Percentiles rank a stretch among this genome's conserved stretches.
phyloP scores from a whole-genome alignment of 441 rosid genomes.

The Biscutella laevigata region DNA sequence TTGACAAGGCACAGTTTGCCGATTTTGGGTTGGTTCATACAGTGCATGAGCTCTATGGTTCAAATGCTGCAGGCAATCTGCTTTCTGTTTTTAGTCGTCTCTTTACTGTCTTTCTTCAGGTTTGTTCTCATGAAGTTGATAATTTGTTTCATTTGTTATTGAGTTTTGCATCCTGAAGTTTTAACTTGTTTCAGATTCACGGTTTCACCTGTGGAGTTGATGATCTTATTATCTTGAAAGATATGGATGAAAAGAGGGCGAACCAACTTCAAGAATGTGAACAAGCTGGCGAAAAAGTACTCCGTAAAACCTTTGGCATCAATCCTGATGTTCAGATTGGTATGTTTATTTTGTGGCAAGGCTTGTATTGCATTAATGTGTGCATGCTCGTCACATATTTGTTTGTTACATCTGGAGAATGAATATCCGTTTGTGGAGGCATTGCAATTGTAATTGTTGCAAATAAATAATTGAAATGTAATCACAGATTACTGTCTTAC shows the following conservation, averaged over 20 bases:
- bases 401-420: conserved; percentile 11
- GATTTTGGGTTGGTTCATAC: conserved; percentile 95
- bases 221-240: conserved; percentile 74
- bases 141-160: conserved; percentile 6
- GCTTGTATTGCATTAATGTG: not conserved
- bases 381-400: conserved; percentile 10
- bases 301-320: conserved; percentile 61
- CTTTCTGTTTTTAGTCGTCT: conserved; percentile 88
- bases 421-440: not conserved
- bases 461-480: conserved; percentile 2
- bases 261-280: conserved; percentile 71
- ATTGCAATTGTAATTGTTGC: conserved; percentile 6
- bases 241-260: conserved; percentile 59
- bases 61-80: conserved; percentile 79
- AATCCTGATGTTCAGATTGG: conserved; percentile 46
- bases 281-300: conserved; percentile 61
- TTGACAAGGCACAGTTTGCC: conserved; percentile 98
- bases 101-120: conserved; percentile 91
- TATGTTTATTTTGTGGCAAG: conserved; percentile 23
- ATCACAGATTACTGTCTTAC: conserved; percentile 12
- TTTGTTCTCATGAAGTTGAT: conserved; percentile 24
- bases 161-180: conserved; percentile 25
- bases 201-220: conserved; percentile 99
- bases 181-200: conserved; percentile 62
- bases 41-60: conserved; percentile 90